Conservation (phyloP, 331 rosid genomes). For the Pyrus hybrid region DNA sequence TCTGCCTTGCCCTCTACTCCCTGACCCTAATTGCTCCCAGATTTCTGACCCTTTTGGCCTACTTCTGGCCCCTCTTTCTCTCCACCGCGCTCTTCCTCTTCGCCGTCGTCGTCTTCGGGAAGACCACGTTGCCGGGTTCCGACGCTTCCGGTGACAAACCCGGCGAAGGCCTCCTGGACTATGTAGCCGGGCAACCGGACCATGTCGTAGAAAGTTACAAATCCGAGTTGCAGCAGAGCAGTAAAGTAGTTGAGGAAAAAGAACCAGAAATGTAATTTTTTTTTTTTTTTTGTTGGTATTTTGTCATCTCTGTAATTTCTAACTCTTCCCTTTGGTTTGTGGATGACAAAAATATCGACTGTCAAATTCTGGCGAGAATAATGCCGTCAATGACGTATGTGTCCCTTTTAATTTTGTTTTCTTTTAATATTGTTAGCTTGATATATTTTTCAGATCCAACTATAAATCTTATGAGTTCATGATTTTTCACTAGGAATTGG, state of each 20-base stretch:
- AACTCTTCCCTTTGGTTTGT: background rate
- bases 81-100: constrained; percentile 59
- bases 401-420: background rate
- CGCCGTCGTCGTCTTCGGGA: constrained; percentile 35
- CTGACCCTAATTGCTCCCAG: constrained; percentile 32
- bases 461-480: background rate
- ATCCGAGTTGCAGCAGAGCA: background rate
- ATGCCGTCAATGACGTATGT: background rate
- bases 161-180: constrained; percentile 59
- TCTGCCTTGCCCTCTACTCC: constrained; percentile 9
- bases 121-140: constrained; percentile 13
- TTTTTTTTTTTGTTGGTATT: background rate
- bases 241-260: background rate
- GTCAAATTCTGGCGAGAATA: constrained; percentile 10
- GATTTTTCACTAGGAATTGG: background rate
- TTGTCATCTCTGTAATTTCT: background rate
- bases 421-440: background rate
- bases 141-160: constrained; percentile 24
- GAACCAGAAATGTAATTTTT: background rate
- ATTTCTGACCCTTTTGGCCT: constrained; percentile 48
- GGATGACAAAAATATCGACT: background rate
- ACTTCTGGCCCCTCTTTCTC: constrained; percentile 72
- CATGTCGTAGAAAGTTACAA: constrained; percentile 17
- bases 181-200: constrained; percentile 52
- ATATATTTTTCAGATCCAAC: background rate